Evolutionary conservation across 2,329 filamentous ascomycete genomes (phyloP).

Genomic region (Scolecobasidium constrictum): DNA sequence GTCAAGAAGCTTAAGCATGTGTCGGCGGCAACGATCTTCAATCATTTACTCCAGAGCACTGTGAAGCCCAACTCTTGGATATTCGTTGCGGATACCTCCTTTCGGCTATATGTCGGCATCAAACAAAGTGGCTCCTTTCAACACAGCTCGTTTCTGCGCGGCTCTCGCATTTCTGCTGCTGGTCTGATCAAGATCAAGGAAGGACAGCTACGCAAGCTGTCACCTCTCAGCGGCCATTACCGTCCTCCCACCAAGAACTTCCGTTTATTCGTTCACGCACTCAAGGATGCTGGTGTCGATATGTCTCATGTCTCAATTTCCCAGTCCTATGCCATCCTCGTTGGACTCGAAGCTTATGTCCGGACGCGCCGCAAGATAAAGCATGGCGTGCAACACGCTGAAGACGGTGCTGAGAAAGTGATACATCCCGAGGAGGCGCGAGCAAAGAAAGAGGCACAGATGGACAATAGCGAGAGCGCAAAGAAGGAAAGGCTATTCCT

Average conservation of each 20-base stretch:
- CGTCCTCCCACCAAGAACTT: slow-evolving; percentile 76
- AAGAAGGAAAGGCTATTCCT: slow-evolving; percentile 48
- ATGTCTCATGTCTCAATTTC: slow-evolving; percentile 69
- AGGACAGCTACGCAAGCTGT: slow-evolving; percentile 63
- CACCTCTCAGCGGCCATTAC: slow-evolving; percentile 65
- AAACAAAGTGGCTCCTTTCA: slow-evolving; percentile 84
- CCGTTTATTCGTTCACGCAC: slow-evolving; percentile 62
- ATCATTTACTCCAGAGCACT: slow-evolving; percentile 66
- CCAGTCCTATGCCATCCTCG: slow-evolving; percentile 69
- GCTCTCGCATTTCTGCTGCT: slow-evolving; percentile 68
- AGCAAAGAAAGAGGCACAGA: slow-evolving; percentile 33
- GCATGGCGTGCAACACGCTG: slow-evolving; percentile 36
- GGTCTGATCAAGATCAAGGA: slow-evolving; percentile 78
- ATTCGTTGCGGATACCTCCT: slow-evolving; percentile 78
- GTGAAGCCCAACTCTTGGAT: slow-evolving; percentile 89
- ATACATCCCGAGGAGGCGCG: slow-evolving; percentile 48
- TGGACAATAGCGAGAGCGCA: slow-evolving; percentile 50
- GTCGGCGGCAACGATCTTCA: slow-evolving; percentile 61
- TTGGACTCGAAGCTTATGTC: slow-evolving; percentile 72
- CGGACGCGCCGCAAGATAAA: slow-evolving; percentile 58
- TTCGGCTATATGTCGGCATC: slow-evolving; percentile 79
- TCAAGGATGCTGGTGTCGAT: slow-evolving; percentile 66
- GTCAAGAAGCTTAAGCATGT: slow-evolving; percentile 54
- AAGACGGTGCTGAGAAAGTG: slow-evolving; percentile 47
- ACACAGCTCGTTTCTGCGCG: slow-evolving; percentile 81